Evolutionary conservation across 2,329 filamentous ascomycete species (phyloP), one percentile per base, ranked within the genome.

Genomic region (Aspergillus pseudoviridinutans): DNA sequence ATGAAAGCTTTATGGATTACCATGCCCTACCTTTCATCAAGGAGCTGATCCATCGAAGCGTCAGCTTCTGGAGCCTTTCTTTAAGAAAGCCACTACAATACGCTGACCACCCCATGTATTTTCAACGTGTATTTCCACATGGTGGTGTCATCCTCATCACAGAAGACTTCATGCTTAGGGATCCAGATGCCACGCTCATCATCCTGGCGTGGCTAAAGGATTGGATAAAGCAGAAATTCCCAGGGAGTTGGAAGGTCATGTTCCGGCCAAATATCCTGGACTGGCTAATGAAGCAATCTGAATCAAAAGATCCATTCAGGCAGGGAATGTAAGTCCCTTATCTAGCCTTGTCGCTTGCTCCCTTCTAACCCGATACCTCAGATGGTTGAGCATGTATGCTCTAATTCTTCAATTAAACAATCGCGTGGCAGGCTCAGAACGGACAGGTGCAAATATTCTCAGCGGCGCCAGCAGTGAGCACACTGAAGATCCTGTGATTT

Each of bases 81-180:
- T 55, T 76, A 28, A 32, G 46, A 3, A 57, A 53, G 5, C 68
- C 66, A 7, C 64, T 75, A 4, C 54, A 69, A 49, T 56, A 63
- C 25, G 51, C 64, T 38, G 62, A 68, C 49, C 46, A 57, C 17
- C 54, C 57, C 25, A 56, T 61, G 3, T 61, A 74, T 50, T 65
- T 73, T 27, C 66, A 74, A 57, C 69, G 72, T 14, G 59, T 79
- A 4, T 78, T 79, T 29, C 71, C 72, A 6, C 60, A 68, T 49
- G 76, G 75, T 7, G 64, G 61, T 8, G 71, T 71, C 1, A 68
- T 77, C 27, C 66, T 79, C 6, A 58, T 79, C 17, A 77, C 77
- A 1, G 75, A 78, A 57, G 75, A 76, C 49, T 64, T 74, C 12
- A 70, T 77, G 55, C 32, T 71, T 58, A 54, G 59, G 47, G 66